Conservation (phyloP, 495 filamentous ascomycete species). For the Penicillium atrosanguineum region DNA sequence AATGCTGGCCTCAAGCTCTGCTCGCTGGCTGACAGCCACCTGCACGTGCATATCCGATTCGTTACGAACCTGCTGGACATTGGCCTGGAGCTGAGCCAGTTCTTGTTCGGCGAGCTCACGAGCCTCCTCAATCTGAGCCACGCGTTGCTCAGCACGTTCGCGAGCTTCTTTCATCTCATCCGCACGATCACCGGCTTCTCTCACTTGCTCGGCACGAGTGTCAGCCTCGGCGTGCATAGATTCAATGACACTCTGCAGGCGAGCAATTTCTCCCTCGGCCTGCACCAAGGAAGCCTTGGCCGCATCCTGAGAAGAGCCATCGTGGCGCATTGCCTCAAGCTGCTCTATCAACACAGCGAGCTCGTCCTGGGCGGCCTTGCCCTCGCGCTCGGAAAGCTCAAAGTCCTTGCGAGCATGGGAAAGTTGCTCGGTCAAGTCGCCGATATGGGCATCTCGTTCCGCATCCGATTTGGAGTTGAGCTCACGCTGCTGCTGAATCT, state of each 20-base stretch:
- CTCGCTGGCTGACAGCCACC: too few species aligned
- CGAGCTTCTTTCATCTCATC: slow-evolving; percentile 17
- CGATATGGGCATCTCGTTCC: slow-evolving; percentile 54
- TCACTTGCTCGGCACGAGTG: slow-evolving; percentile 36
- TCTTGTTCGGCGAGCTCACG: slow-evolving; percentile 32
- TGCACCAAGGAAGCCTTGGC: slow-evolving; percentile 41
- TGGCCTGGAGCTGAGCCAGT: slow-evolving; percentile 35
- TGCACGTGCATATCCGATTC: not conserved
- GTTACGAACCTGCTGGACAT: not conserved
- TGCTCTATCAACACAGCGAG: slow-evolving; percentile 44
- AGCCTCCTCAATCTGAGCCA: slow-evolving; percentile 21
- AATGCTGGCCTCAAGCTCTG: slow-evolving; percentile 33
- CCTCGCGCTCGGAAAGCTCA: slow-evolving; percentile 38
- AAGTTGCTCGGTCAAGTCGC: slow-evolving; percentile 49
- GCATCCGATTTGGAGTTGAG: slow-evolving; percentile 68
- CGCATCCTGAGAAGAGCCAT: slow-evolving; percentile 23
- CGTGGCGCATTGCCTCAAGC: slow-evolving; percentile 44
- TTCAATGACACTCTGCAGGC: slow-evolving; percentile 26
- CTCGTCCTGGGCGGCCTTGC: slow-evolving; percentile 40
- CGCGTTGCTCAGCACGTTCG: slow-evolving; percentile 9
- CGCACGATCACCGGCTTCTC: slow-evolving; percentile 35
- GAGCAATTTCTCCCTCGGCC: slow-evolving; percentile 52
- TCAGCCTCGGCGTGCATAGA: slow-evolving; percentile 31
- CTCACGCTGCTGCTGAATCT: slow-evolving; percentile 90
- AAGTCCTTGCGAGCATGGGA: slow-evolving; percentile 39